Evolutionary conservation across 2,329 filamentous ascomycete genomes (phyloP).

Genomic region (Diatrype stigma): DNA sequence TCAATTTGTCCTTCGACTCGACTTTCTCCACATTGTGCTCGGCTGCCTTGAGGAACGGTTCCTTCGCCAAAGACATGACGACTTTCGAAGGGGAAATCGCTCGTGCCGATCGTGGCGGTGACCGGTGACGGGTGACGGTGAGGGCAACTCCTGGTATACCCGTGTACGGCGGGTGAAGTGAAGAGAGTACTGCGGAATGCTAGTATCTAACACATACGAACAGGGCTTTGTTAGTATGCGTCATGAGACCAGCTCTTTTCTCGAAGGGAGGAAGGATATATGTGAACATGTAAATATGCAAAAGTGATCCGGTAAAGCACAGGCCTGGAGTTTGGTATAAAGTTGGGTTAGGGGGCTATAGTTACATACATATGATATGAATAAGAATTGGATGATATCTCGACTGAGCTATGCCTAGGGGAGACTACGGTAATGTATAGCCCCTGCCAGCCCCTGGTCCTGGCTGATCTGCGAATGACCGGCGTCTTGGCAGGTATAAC

Average conservation of each 20-base stretch:
- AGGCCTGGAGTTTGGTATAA: background rate
- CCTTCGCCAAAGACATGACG: background rate
- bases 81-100: background rate
- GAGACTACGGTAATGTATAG: background rate
- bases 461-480: background rate
- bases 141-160: background rate
- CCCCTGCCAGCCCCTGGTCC: background rate
- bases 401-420: background rate
- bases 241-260: background rate
- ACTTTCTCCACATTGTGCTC: background rate
- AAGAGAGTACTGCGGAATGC: background rate
- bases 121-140: no score
- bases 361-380: background rate
- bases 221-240: background rate
- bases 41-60: background rate
- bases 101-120: background rate
- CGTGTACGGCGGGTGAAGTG: background rate
- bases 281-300: background rate
- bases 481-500: background rate
- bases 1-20: conserved; percentile 1
- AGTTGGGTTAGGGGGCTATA: background rate
- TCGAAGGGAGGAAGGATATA: background rate
- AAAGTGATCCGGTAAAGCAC: background rate
- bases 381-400: no score
- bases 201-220: background rate